A percentile compares a stretch with the other conserved stretches of the same genome.
Evolutionary conservation across 306 rosid genomes (phyloP).

Genomic region (Mucuna pruriens): DNA sequence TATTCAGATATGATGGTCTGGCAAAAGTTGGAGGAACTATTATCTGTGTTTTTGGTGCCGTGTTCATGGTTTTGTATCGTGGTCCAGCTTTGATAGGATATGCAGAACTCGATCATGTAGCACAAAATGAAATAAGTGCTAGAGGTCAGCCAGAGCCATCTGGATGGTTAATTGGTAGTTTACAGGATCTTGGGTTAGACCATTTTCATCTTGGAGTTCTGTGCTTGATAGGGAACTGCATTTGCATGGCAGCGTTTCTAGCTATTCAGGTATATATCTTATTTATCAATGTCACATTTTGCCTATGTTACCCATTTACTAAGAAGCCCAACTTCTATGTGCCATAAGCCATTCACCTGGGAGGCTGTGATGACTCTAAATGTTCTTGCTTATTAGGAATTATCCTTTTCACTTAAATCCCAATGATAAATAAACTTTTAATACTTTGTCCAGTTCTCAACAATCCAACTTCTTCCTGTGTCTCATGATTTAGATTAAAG

Average conservation of each 20-base stretch:
- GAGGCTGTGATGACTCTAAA: constrained; percentile 8
- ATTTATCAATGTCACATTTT: constrained; percentile 14
- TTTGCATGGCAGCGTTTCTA: constrained; percentile 93
- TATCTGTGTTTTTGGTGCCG: constrained; percentile 84
- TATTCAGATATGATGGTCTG: constrained; percentile 75
- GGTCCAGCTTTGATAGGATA: constrained; percentile 75
- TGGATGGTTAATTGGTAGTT: constrained; percentile 71
- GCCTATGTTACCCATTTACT: constrained; percentile 3
- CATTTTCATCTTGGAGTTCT: constrained; percentile 83
- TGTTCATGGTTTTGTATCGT: constrained; percentile 80
- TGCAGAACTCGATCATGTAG: constrained; percentile 40
- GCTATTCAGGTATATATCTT: constrained; percentile 74
- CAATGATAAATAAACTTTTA: background rate
- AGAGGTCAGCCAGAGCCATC: constrained; percentile 87
- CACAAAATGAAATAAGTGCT: constrained; percentile 66
- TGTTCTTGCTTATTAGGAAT: background rate
- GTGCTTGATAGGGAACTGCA: constrained; percentile 90
- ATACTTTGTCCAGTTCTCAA: background rate
- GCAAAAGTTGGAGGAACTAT: constrained; percentile 86
- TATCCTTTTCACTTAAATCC: background rate
- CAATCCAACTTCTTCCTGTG: background rate
- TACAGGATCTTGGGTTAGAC: constrained; percentile 62
- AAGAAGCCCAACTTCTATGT: constrained; percentile 1
- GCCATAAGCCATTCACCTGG: background rate
- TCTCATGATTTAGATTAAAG: background rate